phyloP scores from a whole-genome alignment of 208 protist species.

The Willaertia magna region DNA sequence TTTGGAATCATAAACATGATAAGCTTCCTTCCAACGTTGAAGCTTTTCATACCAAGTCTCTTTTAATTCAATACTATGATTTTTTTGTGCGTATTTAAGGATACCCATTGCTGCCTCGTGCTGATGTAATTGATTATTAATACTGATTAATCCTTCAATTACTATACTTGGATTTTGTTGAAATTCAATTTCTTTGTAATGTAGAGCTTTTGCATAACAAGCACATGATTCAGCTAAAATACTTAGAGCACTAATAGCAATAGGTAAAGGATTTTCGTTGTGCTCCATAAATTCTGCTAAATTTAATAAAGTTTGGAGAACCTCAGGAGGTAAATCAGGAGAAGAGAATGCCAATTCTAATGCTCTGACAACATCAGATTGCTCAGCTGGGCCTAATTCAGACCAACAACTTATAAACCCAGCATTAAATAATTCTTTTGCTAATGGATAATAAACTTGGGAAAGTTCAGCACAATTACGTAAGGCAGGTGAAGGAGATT shows the following conservation, averaged over 20 bases:
- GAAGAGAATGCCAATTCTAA: constrained; percentile 53
- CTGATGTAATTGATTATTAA: constrained; percentile 95
- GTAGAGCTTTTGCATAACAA: constrained; percentile 75
- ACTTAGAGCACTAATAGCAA: constrained; percentile 68
- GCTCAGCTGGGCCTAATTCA: constrained; percentile 44
- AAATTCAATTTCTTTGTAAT: constrained; percentile 69
- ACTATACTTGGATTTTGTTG: background rate
- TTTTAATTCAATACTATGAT: constrained; percentile 58
- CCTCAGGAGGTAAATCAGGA: constrained; percentile 56
- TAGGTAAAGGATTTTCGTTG: constrained; percentile 58
- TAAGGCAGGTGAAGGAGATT: constrained; percentile 65
- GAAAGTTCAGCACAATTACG: constrained; percentile 54
- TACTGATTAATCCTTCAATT: constrained; percentile 59
- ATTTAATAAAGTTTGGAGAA: constrained; percentile 85
- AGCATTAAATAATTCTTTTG: constrained; percentile 67
- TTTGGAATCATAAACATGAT: constrained; percentile 48
- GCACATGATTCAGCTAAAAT: constrained; percentile 78
- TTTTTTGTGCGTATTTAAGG: constrained; percentile 78
- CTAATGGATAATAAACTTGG: constrained; percentile 48
- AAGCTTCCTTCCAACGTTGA: constrained; percentile 92
- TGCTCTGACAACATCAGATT: constrained; percentile 20
- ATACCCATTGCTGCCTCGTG: constrained; percentile 91
- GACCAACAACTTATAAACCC: constrained; percentile 74
- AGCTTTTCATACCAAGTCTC: constrained; percentile 74
- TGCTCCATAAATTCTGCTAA: constrained; percentile 93